Percentiles rank a stretch among this genome's conserved stretches.
phyloP scores from a whole-genome alignment of 257 asterid genomes.

The Datura wrightii region DNA sequence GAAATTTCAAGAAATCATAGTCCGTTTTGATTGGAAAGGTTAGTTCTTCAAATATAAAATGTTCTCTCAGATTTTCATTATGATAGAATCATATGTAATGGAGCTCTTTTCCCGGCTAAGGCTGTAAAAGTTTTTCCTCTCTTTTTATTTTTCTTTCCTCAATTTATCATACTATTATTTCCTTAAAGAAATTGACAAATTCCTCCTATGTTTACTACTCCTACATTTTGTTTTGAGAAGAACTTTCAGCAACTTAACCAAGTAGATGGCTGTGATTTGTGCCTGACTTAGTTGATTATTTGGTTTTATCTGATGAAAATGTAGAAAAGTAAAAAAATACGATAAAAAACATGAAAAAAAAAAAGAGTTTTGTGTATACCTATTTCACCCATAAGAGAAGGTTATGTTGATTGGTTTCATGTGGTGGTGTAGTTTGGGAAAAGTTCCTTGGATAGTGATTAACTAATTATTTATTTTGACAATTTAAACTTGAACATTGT shows the following conservation, averaged over 20 bases:
- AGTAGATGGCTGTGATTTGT: neutral
- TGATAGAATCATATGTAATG: neutral
- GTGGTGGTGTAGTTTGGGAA: slow-evolving; percentile 12
- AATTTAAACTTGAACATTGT: neutral
- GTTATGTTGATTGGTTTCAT: neutral
- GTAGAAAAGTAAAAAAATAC: neutral
- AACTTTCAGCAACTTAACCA: neutral
- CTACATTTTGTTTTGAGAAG: neutral
- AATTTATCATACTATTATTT: neutral
- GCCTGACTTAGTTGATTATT: neutral
- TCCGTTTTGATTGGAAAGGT: slow-evolving; percentile 94
- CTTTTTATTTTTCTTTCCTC: neutral
- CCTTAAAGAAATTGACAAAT: neutral
- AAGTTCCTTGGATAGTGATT: neutral
- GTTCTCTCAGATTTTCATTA: neutral
- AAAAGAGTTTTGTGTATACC: neutral
- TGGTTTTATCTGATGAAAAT: neutral
- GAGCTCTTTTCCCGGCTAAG: neutral
- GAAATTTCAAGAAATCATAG: slow-evolving; percentile 90
- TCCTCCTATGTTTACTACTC: neutral
- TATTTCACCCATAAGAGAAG: neutral
- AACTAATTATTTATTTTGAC: neutral
- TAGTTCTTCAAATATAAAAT: slow-evolving; percentile 28
- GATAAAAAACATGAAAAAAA: neutral
- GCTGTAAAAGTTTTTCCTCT: neutral